Evolutionary conservation across 208 protist species (phyloP), one percentile per base, ranked within the genome.

Genomic region (Trypanosoma brucei): DNA sequence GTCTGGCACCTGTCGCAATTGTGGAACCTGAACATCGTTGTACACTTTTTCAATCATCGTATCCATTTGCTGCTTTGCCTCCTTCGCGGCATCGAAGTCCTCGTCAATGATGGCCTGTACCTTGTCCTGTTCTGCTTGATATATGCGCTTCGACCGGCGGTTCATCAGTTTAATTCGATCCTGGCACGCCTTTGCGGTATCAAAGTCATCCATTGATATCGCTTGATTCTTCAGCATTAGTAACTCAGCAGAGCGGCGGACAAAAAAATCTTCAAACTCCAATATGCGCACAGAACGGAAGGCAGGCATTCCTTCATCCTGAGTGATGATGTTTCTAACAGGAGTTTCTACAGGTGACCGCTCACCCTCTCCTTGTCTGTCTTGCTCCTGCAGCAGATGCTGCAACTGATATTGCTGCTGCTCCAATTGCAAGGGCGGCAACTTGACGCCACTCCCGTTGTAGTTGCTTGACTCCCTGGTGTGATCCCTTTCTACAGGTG

Each of bases 61-160:
- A 62, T 95, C 83, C 80, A 96, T 95, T 54, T 62, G 59, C n/a
- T 64, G 64, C 52, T 92, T 90, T 4, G 77, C 61, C 48, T 79
- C 45, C 62, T 94, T 80, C 11, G 92, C 92, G 7, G 70, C 63
- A 11, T 88, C 89, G 80, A 94, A 96, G 60, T 95, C 76, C 54
- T 96, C 88, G 37, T 92, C 79, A 55, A 93, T 85, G 52, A 96
- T 93, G n/a, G 88, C 84, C 48, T 91, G 78, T 38, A 94, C 84
- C 75, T 96, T 96, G 14, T 88, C 76, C 45, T 91, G 83, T 69
- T 93, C 86, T 2, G 94, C 62, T 44, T 91, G 72, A 62, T 93
- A 92, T n/a, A 96, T 82, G 22, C 75, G 58, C 67, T 72, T 76
- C 1, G 86, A 81, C 13, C 57, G 48, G 3, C 57, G 45, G 52